These are phyloP conservation scores for Stentor coeruleus DNA, from an alignment of 73 alveolate genomes.

Conservation along the genomic window DNA sequence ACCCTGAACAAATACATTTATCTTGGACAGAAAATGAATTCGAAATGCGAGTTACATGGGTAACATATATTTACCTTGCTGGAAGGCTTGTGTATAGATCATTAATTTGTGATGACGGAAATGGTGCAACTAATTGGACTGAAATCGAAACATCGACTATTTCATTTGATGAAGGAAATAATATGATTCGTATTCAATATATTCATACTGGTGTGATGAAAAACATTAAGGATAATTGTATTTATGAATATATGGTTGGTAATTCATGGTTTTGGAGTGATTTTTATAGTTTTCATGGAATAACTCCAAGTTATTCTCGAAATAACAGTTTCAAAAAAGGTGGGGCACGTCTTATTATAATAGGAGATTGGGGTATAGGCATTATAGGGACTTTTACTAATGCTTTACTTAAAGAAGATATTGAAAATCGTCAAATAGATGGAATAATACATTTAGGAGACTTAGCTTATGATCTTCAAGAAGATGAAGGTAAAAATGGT, in stretches of 20 bases:
- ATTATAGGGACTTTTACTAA: not conserved
- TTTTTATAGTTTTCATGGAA: not conserved
- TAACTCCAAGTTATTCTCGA: not conserved
- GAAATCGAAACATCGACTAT: not conserved
- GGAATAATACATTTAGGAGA: not conserved
- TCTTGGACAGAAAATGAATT: conserved; percentile 18
- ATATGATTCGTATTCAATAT: not conserved
- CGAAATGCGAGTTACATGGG: conserved; percentile 24
- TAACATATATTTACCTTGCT: not conserved
- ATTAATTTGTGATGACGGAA: not conserved
- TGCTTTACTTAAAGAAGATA: not conserved
- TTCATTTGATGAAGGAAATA: not conserved
- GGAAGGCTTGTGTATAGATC: not conserved
- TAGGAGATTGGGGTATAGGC: conserved; percentile 13
- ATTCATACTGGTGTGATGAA: conserved; percentile 9
- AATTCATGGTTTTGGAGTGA: not conserved
- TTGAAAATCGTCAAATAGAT: not conserved
- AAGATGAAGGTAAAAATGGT: not conserved
- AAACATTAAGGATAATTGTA: not conserved
- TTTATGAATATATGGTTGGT: not conserved
- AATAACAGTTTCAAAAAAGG: not conserved
- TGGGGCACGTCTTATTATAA: not conserved
- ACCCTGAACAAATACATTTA: conserved; percentile 4
- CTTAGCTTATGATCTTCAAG: not conserved
- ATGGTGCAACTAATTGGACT: not conserved